Evolutionary conservation across 225 moss, liverwort and hornwort genomes (phyloP), one percentile per base, ranked within the genome.

Genomic region (Bryum argenteum): DNA sequence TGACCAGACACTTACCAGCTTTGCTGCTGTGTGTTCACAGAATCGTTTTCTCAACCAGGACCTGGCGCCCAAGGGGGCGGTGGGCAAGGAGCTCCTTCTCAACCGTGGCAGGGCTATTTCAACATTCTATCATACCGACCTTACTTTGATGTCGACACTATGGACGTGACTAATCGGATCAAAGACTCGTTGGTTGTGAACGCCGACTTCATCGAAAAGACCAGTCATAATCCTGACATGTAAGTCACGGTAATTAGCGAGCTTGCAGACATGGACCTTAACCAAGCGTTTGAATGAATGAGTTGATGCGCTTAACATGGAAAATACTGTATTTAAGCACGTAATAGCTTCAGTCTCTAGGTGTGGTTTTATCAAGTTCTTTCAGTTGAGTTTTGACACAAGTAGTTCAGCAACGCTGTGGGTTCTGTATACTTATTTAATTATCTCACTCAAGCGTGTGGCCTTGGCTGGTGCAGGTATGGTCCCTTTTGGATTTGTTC

Each of bases 401-500:
- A 53, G 60, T 66, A 47, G 26, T 39, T 23, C 28, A 58, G 64
- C 51, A 72, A 70, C 11, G 14, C 52, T 70, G 17, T 52, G 53
- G 28, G 18, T 52, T 37, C 19, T 18, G 38, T 61, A 26, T 8
- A 65, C 70, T 53, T 19, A 48, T 45, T 67, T n/a, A 12, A 38
- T 5, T 65, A 58, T 63, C 61, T 77, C 15, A 84, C 63, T 39
- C 5, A 59, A 71, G 23, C 63, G 51, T 62, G 57, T 65, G 42
- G 54, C 65, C 41, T 78, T 73, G 63, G 56, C 39, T 47, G 33
- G 59, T 78, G 71, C 84, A 94, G 94, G 78, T 98, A 98, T 75
- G 97, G 97, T 55, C 97, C 97, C 22, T 98, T 98, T 63, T 98
- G 97, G 97, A 94, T 98, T 70, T 98, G 97, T 82, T 92, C 97